Percentiles rank a stretch among this genome's conserved stretches.
phyloP scores from a whole-genome alignment of 2,329 filamentous ascomycete genomes.

The Coniochaeta pulveracea region DNA sequence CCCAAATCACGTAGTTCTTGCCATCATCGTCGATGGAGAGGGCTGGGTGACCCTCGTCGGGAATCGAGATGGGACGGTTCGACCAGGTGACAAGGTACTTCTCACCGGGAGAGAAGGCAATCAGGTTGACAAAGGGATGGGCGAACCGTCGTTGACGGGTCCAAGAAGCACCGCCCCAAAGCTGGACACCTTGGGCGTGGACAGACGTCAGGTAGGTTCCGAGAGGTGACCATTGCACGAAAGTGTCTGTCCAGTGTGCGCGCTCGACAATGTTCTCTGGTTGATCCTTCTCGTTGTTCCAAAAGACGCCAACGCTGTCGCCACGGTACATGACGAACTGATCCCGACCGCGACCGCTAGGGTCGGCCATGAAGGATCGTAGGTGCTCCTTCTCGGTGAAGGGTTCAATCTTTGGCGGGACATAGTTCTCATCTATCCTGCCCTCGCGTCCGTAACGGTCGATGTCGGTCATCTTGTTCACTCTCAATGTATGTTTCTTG shows the following conservation, averaged over 20 bases:
- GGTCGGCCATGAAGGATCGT: slow-evolving; percentile 83
- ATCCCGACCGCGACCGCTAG: slow-evolving; percentile 69
- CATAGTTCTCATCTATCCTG: slow-evolving; percentile 84
- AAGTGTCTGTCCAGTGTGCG: slow-evolving; percentile 94
- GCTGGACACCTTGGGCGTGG: slow-evolving; percentile 90
- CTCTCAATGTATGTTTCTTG: slow-evolving; percentile 88
- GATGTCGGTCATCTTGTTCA: slow-evolving; percentile 98
- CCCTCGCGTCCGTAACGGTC: slow-evolving; percentile 93
- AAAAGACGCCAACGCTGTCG: slow-evolving; percentile 88
- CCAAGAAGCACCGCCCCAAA: slow-evolving; percentile 91
- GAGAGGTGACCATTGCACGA: slow-evolving; percentile 94
- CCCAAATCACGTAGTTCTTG: slow-evolving; percentile 99
- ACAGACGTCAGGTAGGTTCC: slow-evolving; percentile 92
- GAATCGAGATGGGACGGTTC: slow-evolving; percentile 81
- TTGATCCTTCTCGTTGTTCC: slow-evolving; percentile 92
- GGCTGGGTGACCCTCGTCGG: slow-evolving; percentile 75
- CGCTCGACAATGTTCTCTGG: slow-evolving; percentile 87
- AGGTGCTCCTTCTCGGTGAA: slow-evolving; percentile 92
- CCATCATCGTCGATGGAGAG: slow-evolving; percentile 88
- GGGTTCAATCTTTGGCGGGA: slow-evolving; percentile 66
- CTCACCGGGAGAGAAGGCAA: slow-evolving; percentile 90
- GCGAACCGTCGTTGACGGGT: slow-evolving; percentile 84
- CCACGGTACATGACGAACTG: slow-evolving; percentile 92
- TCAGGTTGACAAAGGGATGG: slow-evolving; percentile 88
- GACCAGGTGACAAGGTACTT: slow-evolving; percentile 97